Percentiles rank a stretch among this genome's conserved stretches.
Evolutionary conservation across 2,329 filamentous ascomycete genomes (phyloP).

Genomic region (Diplocarpon mali): DNA sequence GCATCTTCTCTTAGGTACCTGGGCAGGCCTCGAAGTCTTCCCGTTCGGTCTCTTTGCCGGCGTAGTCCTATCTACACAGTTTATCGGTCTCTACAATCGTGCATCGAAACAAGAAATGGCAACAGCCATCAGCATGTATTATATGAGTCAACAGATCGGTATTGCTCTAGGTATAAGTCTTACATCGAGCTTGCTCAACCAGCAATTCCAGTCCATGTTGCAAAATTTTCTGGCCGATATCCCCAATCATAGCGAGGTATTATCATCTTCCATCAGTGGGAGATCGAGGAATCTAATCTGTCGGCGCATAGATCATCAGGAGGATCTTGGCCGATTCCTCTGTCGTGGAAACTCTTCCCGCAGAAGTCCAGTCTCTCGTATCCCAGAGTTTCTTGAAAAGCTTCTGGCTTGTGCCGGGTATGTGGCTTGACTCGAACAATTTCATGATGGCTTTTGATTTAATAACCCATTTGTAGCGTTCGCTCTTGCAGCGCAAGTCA

Average conservation of each 20-base stretch:
- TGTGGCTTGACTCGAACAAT: not conserved
- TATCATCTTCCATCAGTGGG: not conserved
- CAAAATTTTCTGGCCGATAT: constrained; percentile 6
- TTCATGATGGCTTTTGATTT: not conserved
- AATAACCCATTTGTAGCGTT: constrained; percentile 6
- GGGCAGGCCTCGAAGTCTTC: constrained; percentile 9
- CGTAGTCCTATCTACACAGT: constrained; percentile 14
- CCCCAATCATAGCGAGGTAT: constrained; percentile 9
- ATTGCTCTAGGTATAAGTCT: constrained; percentile 15
- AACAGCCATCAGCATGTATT: constrained; percentile 16
- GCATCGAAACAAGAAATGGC: constrained; percentile 15
- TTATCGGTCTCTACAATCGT: constrained; percentile 13
- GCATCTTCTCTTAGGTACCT: not conserved
- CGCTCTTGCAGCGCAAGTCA: constrained; percentile 5
- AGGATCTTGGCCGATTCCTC: constrained; percentile 14
- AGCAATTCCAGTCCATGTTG: constrained; percentile 9
- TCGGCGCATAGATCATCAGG: constrained; percentile 9
- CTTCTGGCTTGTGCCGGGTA: constrained; percentile 17
- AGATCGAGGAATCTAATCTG: not conserved
- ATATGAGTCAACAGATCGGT: constrained; percentile 17
- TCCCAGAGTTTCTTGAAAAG: constrained; percentile 10
- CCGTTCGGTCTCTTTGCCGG: constrained; percentile 15
- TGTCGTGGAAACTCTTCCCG: constrained; percentile 7
- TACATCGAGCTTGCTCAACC: constrained; percentile 10
- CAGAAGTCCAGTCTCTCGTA: constrained; percentile 4